Base-by-base conservation (phyloP, 139 green algal genomes). In the Chlamydomonas applanata region DNA sequence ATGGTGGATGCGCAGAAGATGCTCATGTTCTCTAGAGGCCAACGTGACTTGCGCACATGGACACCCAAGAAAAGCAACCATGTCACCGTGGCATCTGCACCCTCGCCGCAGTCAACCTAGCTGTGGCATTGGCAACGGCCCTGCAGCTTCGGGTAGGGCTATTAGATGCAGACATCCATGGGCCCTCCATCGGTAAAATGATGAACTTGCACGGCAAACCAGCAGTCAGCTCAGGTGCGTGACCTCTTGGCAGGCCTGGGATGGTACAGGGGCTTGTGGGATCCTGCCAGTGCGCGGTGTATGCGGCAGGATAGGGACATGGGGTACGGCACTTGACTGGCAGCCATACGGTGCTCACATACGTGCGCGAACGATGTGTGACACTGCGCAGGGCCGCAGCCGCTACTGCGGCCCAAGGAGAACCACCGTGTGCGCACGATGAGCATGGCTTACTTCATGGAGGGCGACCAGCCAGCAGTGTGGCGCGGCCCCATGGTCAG, bases 401-500 rank as follows among this genome's bases (percentile, higher is more conserved):
- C 80, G 1, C 44, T 83, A 44, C 78, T 95, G 78, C 60, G 90
- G 0, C 91, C 94, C 0, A 76, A 88, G 32, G 78, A 94, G 34
- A 96, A 92, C 68, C 87, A 91, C 75, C 75, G 91, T 5, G 87
- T 98, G 25, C 71, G 72, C 19, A 89, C 85, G 78, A 97, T 97
- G 89, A 94, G 84, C 40, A 96, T 97, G 85, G 93, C 91, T 14
- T 94, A 96, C 57, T 91, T 98, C 22, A 90, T 97, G 69, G 73
- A 91, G 69, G 82, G 89, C 71, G 81, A 87, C 13, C 89, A 91
- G 25, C 68, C 74, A 36, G 91, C 92, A 0, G 87, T 96, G 59
- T 97, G 92, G 94, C 70, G 94, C 2, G 94, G 94, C 0, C 94
- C 92, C 14, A 97, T 98, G 89, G 89, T 96, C 16, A 97, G 93